phyloP scores from a whole-genome alignment of 768 basidiomycete genomes.

The Sarcodon sp. region DNA sequence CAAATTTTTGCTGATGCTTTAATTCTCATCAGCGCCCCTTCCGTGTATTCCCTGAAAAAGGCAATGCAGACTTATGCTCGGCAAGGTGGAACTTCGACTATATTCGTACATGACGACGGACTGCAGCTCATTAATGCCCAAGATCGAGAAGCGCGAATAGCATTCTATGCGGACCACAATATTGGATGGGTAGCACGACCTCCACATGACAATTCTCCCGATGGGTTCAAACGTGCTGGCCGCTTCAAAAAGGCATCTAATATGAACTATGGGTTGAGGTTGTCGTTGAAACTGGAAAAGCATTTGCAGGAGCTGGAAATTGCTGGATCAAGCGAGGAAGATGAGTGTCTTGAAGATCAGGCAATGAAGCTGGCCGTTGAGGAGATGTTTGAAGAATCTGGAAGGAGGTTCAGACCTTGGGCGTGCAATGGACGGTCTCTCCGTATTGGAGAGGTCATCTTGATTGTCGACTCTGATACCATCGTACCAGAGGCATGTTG shows the following conservation, averaged over 20 bases:
- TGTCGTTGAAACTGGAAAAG: conserved; percentile 50
- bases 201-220: conserved; percentile 41
- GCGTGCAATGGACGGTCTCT: conserved; percentile 63
- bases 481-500: conserved; percentile 45
- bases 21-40: conserved; percentile 38
- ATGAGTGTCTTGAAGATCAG: conserved; percentile 52
- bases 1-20: conserved; percentile 1
- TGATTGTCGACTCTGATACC: conserved; percentile 76
- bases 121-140: conserved; percentile 50
- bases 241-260: conserved; percentile 93
- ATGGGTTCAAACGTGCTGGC: conserved; percentile 71
- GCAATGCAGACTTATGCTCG: conserved; percentile 88
- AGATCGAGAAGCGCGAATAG: conserved; percentile 53
- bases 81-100: conserved; percentile 74
- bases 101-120: conserved; percentile 79
- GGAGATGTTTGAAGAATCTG: conserved; percentile 51
- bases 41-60: conserved; percentile 67
- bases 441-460: conserved; percentile 67
- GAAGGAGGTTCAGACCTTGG: conserved; percentile 56
- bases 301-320: conserved; percentile 35
- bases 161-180: conserved; percentile 65
- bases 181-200: conserved; percentile 83
- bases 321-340: conserved; percentile 22
- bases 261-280: conserved; percentile 73
- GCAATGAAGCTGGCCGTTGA: conserved; percentile 67